Evolutionary conservation across 2,329 filamentous ascomycete genomes (phyloP), one percentile per base, ranked within the genome.

Genomic region (Aureobasidium sp.): DNA sequence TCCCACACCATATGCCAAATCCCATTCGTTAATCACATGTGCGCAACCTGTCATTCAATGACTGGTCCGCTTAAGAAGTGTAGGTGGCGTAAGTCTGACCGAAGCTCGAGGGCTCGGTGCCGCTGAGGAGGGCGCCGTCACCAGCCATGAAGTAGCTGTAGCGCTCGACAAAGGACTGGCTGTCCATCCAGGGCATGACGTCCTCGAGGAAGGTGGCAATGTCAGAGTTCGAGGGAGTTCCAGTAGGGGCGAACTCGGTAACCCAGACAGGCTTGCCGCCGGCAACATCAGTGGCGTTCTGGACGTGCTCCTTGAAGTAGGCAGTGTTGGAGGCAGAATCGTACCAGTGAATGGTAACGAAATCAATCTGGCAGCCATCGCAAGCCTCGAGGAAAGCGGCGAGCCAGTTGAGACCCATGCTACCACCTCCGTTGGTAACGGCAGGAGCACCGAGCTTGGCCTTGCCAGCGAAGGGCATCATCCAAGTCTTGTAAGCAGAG

Each of bases 341-440:
- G 75, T 88, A 88, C 84, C 84, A 87, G 75, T 88, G 86, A 49
- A 84, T 76, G 70, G 79, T 78, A 73, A 84, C 80, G 72, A 85
- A 86, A 73, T 87, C 83, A 63, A 81, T 79, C 41, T 74, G 68
- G 77, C 85, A 87, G 51, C 66, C 70, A 51, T 74, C 69, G 73
- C 85, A 88, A 5, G 78, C 77, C 7, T 65, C 63, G 64, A 87
- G 71, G 73, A 82, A 88, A 45, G 71, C 62, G 63, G 74, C 71
- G 61, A 88, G 78, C 81, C 83, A 88, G 61, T 77, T 69, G 55
- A 85, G 72, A 69, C 86, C 86, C 68, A 76, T 74, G 1, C 57
- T 64, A 57, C 76, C 75, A 68, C 80, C 82, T 68, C 82, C 83
- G 80, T 87, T 87, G 73, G 82, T 84, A 69, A 88, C 80, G 67